Base-by-base conservation (phyloP, 495 filamentous ascomycete genomes). In the Sordaria brevicollis region DNA sequence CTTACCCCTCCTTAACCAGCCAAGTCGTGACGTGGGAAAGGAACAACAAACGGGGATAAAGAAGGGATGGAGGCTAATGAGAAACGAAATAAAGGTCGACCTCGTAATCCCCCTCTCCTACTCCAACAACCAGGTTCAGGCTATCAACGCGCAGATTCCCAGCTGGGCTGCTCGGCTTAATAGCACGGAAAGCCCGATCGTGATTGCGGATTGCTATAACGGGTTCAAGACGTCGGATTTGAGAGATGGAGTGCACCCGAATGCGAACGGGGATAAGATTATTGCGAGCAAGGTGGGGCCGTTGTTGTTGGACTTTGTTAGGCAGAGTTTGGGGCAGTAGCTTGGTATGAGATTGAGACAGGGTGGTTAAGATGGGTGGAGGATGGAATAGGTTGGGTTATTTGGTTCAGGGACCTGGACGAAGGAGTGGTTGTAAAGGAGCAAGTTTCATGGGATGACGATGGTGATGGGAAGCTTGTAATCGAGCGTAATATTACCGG, bases 211-310 rank as follows among this genome's bases (percentile, higher is more conserved):
- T 67, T 77, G 78, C 62, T 74, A 77, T 70, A 77, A 74, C 9
- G 79, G 75, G 34, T 82, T 76, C 69, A 71, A 74, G 43, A 75
- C 71, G 25, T 72, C 72, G 11, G 67, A 76, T 65, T 49, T 79
- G 43, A 71, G 73, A 31, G 80, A 82, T 65, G 79, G 79, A n/a
- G 79, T 83, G 31, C 78, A 83, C 68, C 81, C 81, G 1, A 78
- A 73, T 70, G 71, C 75, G 7, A 57, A 67, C 7, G 81, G 81
- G 25, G 80, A 83, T 66, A 43, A 54, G 19, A 71, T 76, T 41
- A 79, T 83, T 65, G 79, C 74, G 0, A 62, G 68, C n/a, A 65
- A 70, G 3, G 67, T 80, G 37, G 75, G 74, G 19, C 73, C 81
- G 10, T 68, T 80, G n/a, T 69, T 81, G 71, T 67, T 78, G 29